phyloP scores from a whole-genome alignment of 2,329 filamentous ascomycete genomes.

The Neofusicoccum laricinum region DNA sequence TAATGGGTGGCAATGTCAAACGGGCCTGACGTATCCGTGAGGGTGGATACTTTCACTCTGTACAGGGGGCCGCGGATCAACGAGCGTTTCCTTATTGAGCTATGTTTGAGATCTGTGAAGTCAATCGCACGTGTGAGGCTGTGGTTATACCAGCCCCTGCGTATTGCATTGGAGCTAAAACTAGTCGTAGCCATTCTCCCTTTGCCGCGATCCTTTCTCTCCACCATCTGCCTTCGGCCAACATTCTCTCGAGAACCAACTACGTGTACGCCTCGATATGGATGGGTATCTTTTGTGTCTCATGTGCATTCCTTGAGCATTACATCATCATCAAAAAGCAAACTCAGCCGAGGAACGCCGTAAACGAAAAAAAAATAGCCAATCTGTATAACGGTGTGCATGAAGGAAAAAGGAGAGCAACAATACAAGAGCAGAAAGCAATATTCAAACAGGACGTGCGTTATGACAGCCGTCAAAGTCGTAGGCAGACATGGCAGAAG shows the following conservation, averaged over 20 bases:
- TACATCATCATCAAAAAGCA: neutral
- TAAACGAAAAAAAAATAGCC: neutral
- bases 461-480: neutral
- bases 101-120: neutral
- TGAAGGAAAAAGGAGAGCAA: neutral
- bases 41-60: neutral
- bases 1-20: neutral
- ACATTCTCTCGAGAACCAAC: neutral
- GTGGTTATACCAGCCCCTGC: neutral
- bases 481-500: neutral
- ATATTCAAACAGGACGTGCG: neutral
- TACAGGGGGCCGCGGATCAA: neutral
- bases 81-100: neutral
- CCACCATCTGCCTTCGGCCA: neutral
- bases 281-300: slow-evolving; percentile 11
- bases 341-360: neutral
- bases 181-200: neutral
- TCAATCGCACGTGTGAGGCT: neutral
- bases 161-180: neutral
- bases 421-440: slow-evolving; percentile 8
- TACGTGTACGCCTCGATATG: neutral
- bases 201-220: neutral
- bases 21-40: neutral
- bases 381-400: neutral
- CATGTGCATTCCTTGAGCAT: neutral